Evolutionary conservation across 495 filamentous ascomycete genomes (phyloP).

Genomic region (Acidomyces sp.): DNA sequence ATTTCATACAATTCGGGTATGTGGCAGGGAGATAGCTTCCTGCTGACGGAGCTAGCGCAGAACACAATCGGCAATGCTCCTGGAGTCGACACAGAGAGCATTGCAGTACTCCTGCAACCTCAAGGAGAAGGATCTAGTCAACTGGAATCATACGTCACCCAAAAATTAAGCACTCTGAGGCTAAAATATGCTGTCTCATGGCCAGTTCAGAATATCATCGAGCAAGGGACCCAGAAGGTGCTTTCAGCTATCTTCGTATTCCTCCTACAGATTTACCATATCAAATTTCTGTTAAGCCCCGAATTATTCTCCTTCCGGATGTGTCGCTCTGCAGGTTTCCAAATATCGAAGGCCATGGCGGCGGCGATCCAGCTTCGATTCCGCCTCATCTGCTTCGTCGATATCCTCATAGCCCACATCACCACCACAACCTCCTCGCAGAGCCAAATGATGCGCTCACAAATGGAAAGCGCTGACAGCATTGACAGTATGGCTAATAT

Average conservation of each 20-base stretch:
- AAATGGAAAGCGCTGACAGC: slow-evolving; percentile 50
- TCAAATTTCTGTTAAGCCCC: slow-evolving; percentile 52
- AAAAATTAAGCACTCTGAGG: slow-evolving; percentile 5
- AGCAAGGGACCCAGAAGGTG: slow-evolving; percentile 40
- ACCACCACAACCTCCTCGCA: slow-evolving; percentile 52
- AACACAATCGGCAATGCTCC: slow-evolving; percentile 44
- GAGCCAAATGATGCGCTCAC: slow-evolving; percentile 38
- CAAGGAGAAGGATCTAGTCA: neutral
- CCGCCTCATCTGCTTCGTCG: slow-evolving; percentile 68
- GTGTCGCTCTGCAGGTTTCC: neutral
- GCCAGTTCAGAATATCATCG: slow-evolving; percentile 75
- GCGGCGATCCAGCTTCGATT: slow-evolving; percentile 56
- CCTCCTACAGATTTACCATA: slow-evolving; percentile 61
- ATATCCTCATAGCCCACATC: slow-evolving; percentile 60
- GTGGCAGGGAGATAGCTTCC: slow-evolving; percentile 77
- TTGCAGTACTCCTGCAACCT: neutral
- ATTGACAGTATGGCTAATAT: slow-evolving; percentile 68
- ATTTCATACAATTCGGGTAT: slow-evolving; percentile 50
- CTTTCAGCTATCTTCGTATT: slow-evolving; percentile 65
- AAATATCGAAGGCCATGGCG: slow-evolving; percentile 25
- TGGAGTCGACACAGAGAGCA: slow-evolving; percentile 43
- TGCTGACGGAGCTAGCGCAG: slow-evolving; percentile 66
- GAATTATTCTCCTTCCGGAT: slow-evolving; percentile 27
- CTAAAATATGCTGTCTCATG: slow-evolving; percentile 45
- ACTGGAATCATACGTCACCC: slow-evolving; percentile 9